Evolutionary conservation across 164 flowering plant species (phyloP), one percentile per base, ranked within the genome.

Genomic region (Platanus orientalis): DNA sequence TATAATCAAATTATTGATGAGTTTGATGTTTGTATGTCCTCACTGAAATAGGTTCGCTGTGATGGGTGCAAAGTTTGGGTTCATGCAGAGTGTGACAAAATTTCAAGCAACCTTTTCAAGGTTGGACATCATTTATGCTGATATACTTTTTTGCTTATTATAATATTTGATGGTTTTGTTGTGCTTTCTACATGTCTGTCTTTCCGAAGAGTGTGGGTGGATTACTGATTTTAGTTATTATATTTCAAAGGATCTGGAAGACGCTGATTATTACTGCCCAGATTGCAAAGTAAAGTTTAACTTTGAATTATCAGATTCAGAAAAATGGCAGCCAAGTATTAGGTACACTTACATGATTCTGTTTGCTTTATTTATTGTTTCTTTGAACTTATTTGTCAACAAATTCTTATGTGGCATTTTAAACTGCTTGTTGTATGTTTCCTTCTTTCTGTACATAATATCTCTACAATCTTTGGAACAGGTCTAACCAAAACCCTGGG

Each of bases 21-120:
- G 11, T 16, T 45, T 57, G n/a, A 23, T 55, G 52, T 1, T 55
- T 57, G 26, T 19, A 25, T 19, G 47, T 63, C 20, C 52, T 51
- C 48, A 53, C 39, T 55, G 24, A 60, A 67, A 63, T 59, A 90
- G 97, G 91, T 94, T 29, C 83, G 89, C 3, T 94, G 99, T 71
- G 87, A 85, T 84, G 93, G 97, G 55, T 94, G 99, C 76, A 85
- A 91, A 78, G 93, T 89, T 60, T 94, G 97, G 99, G 85, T 94
- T 55, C 97, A 94, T 69, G 93, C 97, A 7, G 95, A 86, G 70
- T 91, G 97, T 76, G 97, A 80, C 76, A 83, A 84, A 65, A 81
- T 87, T 64, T 80, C 89, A 12, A 75, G 75, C 64, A 77, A 71
- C 57, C 77, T 52, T 72, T 81, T 88, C 60, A 84, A 91, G 99